Evolutionary conservation across 306 rosid genomes (phyloP).

Genomic region (Cajanus cajan): DNA sequence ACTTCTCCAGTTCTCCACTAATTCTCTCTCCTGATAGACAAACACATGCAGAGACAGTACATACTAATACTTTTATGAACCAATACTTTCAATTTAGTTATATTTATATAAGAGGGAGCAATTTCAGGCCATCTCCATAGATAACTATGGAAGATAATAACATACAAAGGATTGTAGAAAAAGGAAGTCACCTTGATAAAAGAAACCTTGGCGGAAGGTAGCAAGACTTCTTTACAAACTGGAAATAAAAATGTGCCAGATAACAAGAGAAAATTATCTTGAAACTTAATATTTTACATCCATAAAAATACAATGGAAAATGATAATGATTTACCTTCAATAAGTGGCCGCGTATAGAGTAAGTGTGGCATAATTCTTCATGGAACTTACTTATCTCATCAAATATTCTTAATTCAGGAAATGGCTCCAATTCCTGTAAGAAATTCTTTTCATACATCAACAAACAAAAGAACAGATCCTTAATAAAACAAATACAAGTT

Average conservation of each 20-base stretch:
- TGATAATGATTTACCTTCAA: slow-evolving; percentile 51
- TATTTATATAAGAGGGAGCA: slow-evolving; percentile 7
- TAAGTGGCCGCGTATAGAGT: slow-evolving; percentile 74
- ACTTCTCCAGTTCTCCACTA: background rate
- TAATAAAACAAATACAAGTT: slow-evolving; percentile 15
- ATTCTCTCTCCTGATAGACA: background rate
- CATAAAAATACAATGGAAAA: slow-evolving; percentile 9
- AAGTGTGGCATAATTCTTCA: slow-evolving; percentile 63
- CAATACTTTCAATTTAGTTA: background rate
- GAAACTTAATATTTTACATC: background rate
- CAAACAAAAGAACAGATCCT: slow-evolving; percentile 19
- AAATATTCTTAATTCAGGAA: slow-evolving; percentile 71
- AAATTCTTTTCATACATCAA: slow-evolving; percentile 21
- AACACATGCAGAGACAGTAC: background rate
- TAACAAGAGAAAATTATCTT: slow-evolving; percentile 7
- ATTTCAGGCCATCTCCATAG: background rate
- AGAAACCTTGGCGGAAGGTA: slow-evolving; percentile 83
- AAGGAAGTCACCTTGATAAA: slow-evolving; percentile 59
- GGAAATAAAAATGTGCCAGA: slow-evolving; percentile 31
- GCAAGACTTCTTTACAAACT: slow-evolving; percentile 74
- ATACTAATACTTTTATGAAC: background rate
- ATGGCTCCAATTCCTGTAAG: slow-evolving; percentile 80
- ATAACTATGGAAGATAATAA: slow-evolving; percentile 4
- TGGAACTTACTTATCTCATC: slow-evolving; percentile 65
- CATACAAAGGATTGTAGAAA: background rate